Base-by-base conservation (phyloP, 257 asterid species). In the Solanum virginianum region DNA sequence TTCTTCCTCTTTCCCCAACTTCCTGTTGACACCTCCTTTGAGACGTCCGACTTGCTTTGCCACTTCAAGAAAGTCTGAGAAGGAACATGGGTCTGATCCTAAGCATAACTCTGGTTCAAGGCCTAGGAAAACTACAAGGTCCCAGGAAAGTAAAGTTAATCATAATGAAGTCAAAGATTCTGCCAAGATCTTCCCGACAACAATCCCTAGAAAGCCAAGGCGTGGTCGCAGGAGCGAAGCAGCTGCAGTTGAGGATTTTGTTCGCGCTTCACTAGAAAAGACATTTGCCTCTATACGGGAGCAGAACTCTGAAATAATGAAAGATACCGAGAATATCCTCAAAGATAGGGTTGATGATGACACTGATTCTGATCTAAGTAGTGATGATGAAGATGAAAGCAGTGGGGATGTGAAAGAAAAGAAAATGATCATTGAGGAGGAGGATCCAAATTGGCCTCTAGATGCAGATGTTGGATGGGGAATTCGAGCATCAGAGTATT, bases 391-490 rank as follows among this genome's bases (percentile, higher is more conserved):
- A 8, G 88, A 80, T 84, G 90, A 70, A 36, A 94, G 79, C 55
- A 74, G 56, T 17, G 74, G 18, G 63, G 84, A 70, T 80, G 66
- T 79, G 45, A 85, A 83, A 47, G 90, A 80, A 69, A 90, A 87
- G 81, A 83, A 86, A 86, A 92, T 92, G 93, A 53, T 93, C 84
- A 86, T 94, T 39, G 95, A 94, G 86, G 98, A 94, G 87, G 99
- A 96, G 84, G 91, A 91, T 87, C 94, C 96, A n/a, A 87, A 92
- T 92, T 96, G 99, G 99, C 99, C 99, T 53, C 88, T 94, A 85
- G 98, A 96, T 91, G 97, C 99, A 5, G 99, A 96, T 85, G 91
- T 96, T 22, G 98, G 98, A 16, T 96, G 98, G 99, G 99, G 98
- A 83, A 93, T 95, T 80, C 91, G 95, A 85, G 99, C 99, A 65